These are phyloP conservation scores for Stenocarpella maydis DNA, from an alignment of 2,329 filamentous ascomycete genomes.

Conservation along the genomic window DNA sequence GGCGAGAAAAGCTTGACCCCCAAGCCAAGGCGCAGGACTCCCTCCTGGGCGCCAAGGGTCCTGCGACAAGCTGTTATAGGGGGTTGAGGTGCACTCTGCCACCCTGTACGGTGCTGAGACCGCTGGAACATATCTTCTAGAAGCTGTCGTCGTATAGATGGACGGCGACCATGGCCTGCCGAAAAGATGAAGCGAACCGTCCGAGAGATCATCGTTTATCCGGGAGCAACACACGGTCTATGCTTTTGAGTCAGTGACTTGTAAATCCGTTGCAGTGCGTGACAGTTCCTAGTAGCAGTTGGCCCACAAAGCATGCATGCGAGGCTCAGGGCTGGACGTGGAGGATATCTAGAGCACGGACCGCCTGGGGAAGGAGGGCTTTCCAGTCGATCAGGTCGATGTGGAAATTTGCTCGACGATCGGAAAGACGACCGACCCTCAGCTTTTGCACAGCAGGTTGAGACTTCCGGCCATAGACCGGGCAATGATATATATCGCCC, in stretches of 20 bases:
- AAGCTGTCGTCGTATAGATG: constrained; percentile 16
- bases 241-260: constrained; percentile 14
- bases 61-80: constrained; percentile 18
- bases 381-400: background rate
- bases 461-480: constrained; percentile 18
- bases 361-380: background rate
- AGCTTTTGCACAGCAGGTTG: background rate
- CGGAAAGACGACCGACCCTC: constrained; percentile 10
- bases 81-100: constrained; percentile 5
- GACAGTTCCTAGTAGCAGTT: background rate
- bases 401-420: constrained; percentile 19
- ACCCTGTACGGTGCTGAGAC: background rate
- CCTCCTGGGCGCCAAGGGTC: background rate
- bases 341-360: constrained; percentile 16
- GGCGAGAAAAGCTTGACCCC: constrained; percentile 32
- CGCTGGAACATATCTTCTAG: constrained; percentile 1
- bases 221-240: background rate
- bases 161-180: background rate
- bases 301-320: constrained; percentile 6
- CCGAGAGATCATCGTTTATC: background rate
- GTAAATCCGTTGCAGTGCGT: background rate
- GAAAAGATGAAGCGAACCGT: background rate
- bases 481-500: constrained; percentile 1
- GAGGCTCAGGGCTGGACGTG: background rate
- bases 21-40: constrained; percentile 14